Evolutionary conservation across 2,329 filamentous ascomycete species (phyloP).

Genomic region (Pseudovirgaria hyperparasitica): DNA sequence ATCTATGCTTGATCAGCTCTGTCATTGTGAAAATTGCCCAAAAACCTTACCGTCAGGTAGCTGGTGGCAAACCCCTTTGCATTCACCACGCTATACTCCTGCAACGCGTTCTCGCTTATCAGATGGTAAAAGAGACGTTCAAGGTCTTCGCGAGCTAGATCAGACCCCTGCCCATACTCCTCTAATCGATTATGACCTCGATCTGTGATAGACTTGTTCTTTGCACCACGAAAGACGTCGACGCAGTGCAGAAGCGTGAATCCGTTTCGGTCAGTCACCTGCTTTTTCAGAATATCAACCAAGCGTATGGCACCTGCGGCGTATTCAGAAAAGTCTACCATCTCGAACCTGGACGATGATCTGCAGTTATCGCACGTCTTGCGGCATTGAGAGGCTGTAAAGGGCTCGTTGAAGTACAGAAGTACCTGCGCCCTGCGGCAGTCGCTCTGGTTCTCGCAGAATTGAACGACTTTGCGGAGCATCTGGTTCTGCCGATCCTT

Average conservation of each 20-base stretch:
- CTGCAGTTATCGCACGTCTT: constrained; percentile 81
- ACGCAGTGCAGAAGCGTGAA: constrained; percentile 61
- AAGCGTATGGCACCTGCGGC: constrained; percentile 60
- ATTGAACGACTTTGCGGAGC: constrained; percentile 73
- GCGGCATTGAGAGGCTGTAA: constrained; percentile 57
- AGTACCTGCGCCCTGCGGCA: constrained; percentile 82
- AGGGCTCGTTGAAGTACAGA: constrained; percentile 86
- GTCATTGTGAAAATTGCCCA: background rate
- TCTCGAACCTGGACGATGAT: constrained; percentile 56
- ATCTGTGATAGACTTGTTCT: constrained; percentile 38
- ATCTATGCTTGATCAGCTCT: constrained; percentile 18
- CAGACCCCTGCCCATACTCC: constrained; percentile 55
- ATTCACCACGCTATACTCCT: constrained; percentile 56
- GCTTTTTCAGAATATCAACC: constrained; percentile 45
- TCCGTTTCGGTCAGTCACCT: too few species aligned
- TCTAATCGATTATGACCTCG: constrained; percentile 37
- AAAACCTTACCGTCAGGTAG: constrained; percentile 51
- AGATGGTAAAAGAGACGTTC: constrained; percentile 76
- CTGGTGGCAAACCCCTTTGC: constrained; percentile 55
- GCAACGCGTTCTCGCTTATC: constrained; percentile 58
- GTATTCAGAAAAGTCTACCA: constrained; percentile 63
- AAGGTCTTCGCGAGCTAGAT: constrained; percentile 61
- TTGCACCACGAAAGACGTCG: constrained; percentile 69
- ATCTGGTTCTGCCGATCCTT: constrained; percentile 76
- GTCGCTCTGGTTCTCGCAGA: constrained; percentile 78